phyloP scores from a whole-genome alignment of 2,329 filamentous ascomycete genomes.

The Trichoderma guizhouense region DNA sequence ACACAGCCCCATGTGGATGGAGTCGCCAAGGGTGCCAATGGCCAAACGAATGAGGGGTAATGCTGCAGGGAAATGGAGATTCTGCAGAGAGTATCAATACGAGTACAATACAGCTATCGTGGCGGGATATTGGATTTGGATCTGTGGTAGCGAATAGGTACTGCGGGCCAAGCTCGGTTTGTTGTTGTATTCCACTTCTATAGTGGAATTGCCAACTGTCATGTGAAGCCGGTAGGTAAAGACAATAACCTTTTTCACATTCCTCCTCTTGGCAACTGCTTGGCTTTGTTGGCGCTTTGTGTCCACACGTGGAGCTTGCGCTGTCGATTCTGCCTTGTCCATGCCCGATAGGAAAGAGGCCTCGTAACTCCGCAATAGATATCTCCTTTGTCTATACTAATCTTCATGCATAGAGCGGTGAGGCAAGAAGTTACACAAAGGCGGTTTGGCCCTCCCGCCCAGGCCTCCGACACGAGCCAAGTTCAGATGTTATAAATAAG shows the following conservation, averaged over 20 bases:
- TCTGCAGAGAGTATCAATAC: not conserved
- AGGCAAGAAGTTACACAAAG: not conserved
- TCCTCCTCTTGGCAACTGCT: not conserved
- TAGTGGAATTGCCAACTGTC: not conserved
- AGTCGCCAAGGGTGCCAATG: not conserved
- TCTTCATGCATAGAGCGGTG: not conserved
- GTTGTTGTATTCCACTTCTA: not conserved
- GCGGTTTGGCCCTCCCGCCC: not conserved
- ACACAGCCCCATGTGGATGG: not conserved
- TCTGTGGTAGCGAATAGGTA: not conserved
- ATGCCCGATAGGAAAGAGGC: not conserved
- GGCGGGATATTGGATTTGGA: not conserved
- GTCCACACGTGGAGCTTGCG: not conserved
- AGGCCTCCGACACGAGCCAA: not conserved
- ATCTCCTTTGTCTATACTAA: not conserved
- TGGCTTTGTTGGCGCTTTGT: not conserved
- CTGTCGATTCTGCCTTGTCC: not conserved
- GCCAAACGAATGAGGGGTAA: not conserved
- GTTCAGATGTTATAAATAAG: not conserved
- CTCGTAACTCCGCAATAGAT: not conserved
- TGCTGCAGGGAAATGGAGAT: not conserved
- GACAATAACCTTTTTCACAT: not conserved
- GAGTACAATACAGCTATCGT: not conserved
- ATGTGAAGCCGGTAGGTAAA: not conserved
- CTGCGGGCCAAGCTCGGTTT: not conserved